Evolutionary conservation across 2,329 filamentous ascomycete genomes (phyloP), one percentile per base, ranked within the genome.

Genomic region (Davidsoniella virescens): DNA sequence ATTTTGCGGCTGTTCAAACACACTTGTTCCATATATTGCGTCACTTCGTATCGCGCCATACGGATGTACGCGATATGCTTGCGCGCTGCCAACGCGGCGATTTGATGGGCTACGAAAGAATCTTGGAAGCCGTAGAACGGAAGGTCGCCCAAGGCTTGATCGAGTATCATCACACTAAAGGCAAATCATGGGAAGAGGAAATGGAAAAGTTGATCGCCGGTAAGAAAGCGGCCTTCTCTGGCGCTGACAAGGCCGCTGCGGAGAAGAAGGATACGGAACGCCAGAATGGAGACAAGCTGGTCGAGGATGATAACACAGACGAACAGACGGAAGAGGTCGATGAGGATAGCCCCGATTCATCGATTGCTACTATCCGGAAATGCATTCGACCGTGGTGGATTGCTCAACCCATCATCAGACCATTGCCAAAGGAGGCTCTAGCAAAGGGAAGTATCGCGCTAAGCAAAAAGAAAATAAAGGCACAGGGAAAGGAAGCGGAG

Each of bases 21-120:
- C 92, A 98, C 64, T 75, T 95, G 41, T 98, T 98, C 70, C 84
- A 94, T 62, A 75, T 98, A 23, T 74, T 96, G 18, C 77, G 90
- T 14, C 80, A 90, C 29, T 75, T 96, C 20, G 80, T 98, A 33
- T 71, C 80, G 2, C 75, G 72, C 54, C 84, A 95, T 64, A 88
- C 85, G 20, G 75, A 92, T 56, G 79, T 96, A 29, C 78, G 92
- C 29, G 87, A 96, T 61, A 76, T 81, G n/a, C 73, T 98, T 2
- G 88, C 86, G 0, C 71, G 71, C 54, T 76, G 73, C 14, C 68
- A 73, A 17, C 70, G 76, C 10, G 83, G 84, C 36, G 83, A 94
- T 57, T 77, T 96, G 50, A 68, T 73, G 1, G 78, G 76, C 0
- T 88, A 84, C 59, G 90, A 96, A 63, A 71, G 76, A 9, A 79